phyloP scores from a whole-genome alignment of 1,284 basidiomycete genomes.

The Ceratobasidium theobromae region DNA sequence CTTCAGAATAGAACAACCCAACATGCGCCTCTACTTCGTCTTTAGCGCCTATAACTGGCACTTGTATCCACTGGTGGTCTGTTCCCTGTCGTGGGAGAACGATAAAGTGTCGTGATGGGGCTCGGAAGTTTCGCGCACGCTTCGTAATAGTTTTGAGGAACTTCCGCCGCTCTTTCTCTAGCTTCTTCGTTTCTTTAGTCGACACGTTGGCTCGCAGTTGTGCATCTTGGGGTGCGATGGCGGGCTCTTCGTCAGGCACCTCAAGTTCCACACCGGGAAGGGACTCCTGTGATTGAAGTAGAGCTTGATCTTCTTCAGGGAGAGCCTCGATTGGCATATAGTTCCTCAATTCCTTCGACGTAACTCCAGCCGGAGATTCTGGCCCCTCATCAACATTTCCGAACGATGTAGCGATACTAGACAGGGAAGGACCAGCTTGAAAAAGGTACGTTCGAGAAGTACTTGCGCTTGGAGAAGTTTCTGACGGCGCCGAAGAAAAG shows the following conservation, averaged over 20 bases:
- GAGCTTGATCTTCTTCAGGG: no score
- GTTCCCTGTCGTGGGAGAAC: conserved; percentile 46
- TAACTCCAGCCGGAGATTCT: neutral
- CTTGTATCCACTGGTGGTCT: conserved; percentile 49
- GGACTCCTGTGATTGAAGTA: no score
- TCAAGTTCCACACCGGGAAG: neutral
- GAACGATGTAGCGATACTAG: neutral
- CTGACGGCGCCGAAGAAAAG: neutral
- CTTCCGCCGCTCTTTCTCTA: conserved; percentile 17
- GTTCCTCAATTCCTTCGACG: neutral
- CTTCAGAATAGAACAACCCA: conserved; percentile 53
- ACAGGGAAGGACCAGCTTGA: neutral
- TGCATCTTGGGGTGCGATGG: conserved; percentile 40
- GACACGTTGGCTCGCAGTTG: neutral
- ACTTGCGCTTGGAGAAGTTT: neutral
- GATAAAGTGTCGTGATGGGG: conserved; percentile 50
- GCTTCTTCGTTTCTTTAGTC: conserved; percentile 36
- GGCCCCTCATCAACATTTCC: neutral
- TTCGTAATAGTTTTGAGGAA: neutral
- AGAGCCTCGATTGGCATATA: no score
- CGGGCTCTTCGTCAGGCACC: conserved; percentile 35
- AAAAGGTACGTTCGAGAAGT: neutral
- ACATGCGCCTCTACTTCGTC: conserved; percentile 58
- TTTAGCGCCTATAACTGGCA: conserved; percentile 50
- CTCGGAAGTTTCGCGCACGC: neutral